phyloP scores from a whole-genome alignment of 306 rosid species.

The Castanea mollissima region DNA sequence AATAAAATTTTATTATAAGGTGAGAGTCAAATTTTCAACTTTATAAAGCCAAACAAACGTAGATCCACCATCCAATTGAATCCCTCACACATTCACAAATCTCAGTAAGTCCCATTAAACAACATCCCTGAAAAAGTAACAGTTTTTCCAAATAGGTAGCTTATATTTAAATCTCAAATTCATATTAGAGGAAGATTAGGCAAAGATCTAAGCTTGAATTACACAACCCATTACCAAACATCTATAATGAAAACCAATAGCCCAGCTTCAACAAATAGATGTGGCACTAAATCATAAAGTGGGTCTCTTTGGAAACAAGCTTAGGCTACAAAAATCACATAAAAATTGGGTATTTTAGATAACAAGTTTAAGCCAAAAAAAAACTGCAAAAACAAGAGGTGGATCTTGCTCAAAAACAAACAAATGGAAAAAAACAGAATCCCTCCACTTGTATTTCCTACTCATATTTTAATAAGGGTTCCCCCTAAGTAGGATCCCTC shows the following conservation, averaged over 20 bases:
- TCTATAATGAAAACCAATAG: conserved; percentile 12
- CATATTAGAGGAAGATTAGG: conserved; percentile 38
- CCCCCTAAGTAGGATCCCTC: too few relatives aligned
- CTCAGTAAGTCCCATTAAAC: conserved; percentile 48
- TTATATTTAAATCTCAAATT: conserved; percentile 35
- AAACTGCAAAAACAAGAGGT: neutral
- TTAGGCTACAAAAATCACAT: neutral
- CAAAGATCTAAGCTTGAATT: conserved; percentile 36
- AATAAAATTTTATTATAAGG: too few relatives aligned
- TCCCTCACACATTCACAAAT: conserved; percentile 20
- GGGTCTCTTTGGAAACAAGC: neutral
- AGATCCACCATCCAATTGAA: neutral
- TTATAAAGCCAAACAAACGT: conserved; percentile 16
- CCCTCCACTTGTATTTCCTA: too few relatives aligned
- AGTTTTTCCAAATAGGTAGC: conserved; percentile 27
- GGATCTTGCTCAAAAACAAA: neutral
- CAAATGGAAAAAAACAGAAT: neutral
- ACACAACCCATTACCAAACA: conserved; percentile 26
- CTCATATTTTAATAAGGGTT: too few relatives aligned
- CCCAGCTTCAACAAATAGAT: conserved; percentile 20
- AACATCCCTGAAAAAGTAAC: conserved; percentile 25
- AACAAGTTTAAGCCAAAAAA: neutral
- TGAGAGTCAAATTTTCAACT: too few relatives aligned
- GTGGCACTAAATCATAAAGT: conserved; percentile 9
- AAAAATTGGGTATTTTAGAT: neutral